Percentiles rank a stretch among this genome's conserved stretches.
phyloP scores from a whole-genome alignment of 257 asterid genomes.

The Fraxinus anomala region DNA sequence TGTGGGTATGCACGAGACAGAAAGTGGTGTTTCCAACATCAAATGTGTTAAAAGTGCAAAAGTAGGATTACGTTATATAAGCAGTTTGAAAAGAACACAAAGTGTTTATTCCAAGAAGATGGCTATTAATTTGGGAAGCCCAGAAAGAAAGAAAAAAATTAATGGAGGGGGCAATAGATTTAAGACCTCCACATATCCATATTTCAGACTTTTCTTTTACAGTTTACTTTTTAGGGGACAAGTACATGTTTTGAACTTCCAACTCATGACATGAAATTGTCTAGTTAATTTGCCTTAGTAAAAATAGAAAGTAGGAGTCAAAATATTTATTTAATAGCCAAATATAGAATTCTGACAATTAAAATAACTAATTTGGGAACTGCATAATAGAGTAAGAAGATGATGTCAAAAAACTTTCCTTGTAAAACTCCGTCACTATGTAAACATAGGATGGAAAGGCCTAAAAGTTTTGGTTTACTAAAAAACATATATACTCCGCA shows the following conservation, averaged over 20 bases:
- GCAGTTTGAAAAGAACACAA: not conserved
- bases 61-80: not conserved
- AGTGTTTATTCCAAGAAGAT: too few relatives aligned
- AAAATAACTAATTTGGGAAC: not conserved
- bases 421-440: not conserved
- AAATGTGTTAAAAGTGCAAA: slow-evolving; percentile 5
- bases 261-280: not conserved
- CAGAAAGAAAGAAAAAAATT: not conserved
- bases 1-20: not conserved
- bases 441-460: not conserved
- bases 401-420: not conserved
- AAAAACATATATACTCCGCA: not conserved
- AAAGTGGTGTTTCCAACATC: not conserved
- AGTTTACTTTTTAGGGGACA: not conserved
- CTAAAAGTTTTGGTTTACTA: not conserved
- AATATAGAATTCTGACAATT: not conserved
- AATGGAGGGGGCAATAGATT: not conserved
- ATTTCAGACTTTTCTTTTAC: too few relatives aligned
- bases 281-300: not conserved
- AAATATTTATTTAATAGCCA: not conserved
- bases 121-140: slow-evolving; percentile 4
- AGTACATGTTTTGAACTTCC: not conserved
- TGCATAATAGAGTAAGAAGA: not conserved
- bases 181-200: not conserved
- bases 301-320: not conserved